Evolutionary conservation across 2,329 filamentous ascomycete genomes (phyloP).

Genomic region (Intubia oerlemansii): DNA sequence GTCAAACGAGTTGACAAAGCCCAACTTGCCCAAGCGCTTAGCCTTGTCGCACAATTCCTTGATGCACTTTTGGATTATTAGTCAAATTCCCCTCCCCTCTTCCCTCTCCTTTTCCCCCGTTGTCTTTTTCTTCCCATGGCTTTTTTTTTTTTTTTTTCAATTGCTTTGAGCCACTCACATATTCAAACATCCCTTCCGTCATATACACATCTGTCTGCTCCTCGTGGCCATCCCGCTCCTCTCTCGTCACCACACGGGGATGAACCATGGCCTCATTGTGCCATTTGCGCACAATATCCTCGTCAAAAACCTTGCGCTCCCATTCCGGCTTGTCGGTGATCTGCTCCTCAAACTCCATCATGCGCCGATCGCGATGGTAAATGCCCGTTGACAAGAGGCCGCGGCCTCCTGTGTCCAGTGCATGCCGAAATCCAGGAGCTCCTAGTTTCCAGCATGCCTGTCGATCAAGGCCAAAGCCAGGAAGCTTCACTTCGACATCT

Average conservation of each 20-base stretch:
- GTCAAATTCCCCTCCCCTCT: too few relatives aligned
- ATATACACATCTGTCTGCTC: constrained; percentile 7
- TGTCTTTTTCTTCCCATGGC: too few relatives aligned
- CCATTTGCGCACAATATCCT: constrained; percentile 14
- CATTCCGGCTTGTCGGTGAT: constrained; percentile 18
- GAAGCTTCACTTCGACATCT: neutral
- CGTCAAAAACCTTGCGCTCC: constrained; percentile 13
- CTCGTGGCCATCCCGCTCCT: too few relatives aligned
- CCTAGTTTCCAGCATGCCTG: neutral
- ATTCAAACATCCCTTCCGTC: constrained; percentile 6
- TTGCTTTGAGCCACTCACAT: neutral
- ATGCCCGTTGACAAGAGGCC: constrained; percentile 1
- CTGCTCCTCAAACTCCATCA: constrained; percentile 14
- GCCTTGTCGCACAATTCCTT: constrained; percentile 29
- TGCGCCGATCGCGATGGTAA: constrained; percentile 13
- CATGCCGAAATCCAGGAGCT: constrained; percentile 2
- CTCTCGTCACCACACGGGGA: neutral
- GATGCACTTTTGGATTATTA: too few relatives aligned
- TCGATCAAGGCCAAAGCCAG: constrained; percentile 4
- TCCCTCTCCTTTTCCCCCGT: too few relatives aligned
- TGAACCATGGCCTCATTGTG: constrained; percentile 10
- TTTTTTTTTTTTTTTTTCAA: neutral
- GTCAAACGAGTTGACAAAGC: constrained; percentile 23
- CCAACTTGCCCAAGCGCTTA: constrained; percentile 16
- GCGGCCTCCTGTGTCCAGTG: neutral